Evolutionary conservation across 2,329 filamentous ascomycete species (phyloP).

Genomic region (Nakataea oryzae): DNA sequence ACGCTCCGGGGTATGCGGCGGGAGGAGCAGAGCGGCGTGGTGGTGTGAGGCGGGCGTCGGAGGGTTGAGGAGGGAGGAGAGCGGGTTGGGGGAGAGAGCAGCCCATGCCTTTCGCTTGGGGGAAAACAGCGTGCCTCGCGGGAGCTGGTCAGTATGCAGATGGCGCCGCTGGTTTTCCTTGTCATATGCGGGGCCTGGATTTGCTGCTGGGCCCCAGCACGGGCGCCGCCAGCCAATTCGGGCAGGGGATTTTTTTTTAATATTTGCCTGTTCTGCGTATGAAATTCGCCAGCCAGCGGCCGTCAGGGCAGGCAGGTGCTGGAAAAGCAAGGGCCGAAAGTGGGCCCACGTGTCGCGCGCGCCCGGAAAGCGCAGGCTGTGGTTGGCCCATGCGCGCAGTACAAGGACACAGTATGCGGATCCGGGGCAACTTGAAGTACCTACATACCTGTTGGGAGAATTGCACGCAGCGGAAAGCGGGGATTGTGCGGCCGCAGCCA

Average conservation of each 20-base stretch:
- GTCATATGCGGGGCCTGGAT: neutral
- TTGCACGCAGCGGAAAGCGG: neutral
- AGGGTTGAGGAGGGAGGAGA: neutral
- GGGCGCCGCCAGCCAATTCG: neutral
- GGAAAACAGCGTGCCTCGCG: constrained; percentile 1
- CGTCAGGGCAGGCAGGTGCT: neutral
- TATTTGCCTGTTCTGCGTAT: neutral
- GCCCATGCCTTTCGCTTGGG: neutral
- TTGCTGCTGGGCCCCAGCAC: neutral
- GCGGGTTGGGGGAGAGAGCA: neutral
- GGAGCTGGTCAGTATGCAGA: neutral
- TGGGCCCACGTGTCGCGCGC: neutral
- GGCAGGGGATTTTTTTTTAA: neutral
- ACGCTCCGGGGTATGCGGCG: neutral
- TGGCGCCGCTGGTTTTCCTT: constrained; percentile 1
- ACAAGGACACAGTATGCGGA: neutral
- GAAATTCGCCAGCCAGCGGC: neutral
- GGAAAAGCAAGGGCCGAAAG: neutral
- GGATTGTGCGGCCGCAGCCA: neutral
- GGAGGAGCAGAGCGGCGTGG: neutral
- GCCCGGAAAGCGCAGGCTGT: neutral
- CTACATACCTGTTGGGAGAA: neutral
- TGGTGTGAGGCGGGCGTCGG: neutral
- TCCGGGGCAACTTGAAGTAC: neutral
- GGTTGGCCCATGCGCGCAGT: neutral